These are phyloP conservation scores for Rutstroemia sp. DNA, from an alignment of 2,329 filamentous ascomycete genomes.

Conservation along the genomic window DNA sequence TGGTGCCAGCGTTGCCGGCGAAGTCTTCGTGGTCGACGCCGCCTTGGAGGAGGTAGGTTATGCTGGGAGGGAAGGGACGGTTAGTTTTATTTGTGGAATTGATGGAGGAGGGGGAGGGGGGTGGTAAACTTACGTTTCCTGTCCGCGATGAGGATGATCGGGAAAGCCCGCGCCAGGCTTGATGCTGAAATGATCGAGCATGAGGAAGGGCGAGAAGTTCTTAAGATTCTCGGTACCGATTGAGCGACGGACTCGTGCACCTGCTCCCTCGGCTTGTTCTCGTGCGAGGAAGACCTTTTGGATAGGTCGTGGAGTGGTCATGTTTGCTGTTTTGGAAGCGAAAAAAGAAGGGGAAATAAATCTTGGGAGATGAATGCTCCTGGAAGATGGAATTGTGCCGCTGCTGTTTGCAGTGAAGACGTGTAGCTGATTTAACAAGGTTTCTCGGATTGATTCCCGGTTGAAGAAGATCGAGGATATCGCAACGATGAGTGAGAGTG, in stretches of 20 bases:
- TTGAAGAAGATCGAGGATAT: slow-evolving; percentile 22
- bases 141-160: slow-evolving; percentile 60
- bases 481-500: slow-evolving; percentile 24
- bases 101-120: too few relatives aligned
- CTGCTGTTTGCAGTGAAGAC: slow-evolving; percentile 13
- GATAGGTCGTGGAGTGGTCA: slow-evolving; percentile 68
- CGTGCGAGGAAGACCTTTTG: slow-evolving; percentile 75
- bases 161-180: slow-evolving; percentile 79
- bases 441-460: slow-evolving; percentile 18
- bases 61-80: slow-evolving; percentile 30
- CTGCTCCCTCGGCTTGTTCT: slow-evolving; percentile 82
- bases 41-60: slow-evolving; percentile 83
- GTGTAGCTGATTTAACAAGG: slow-evolving; percentile 14
- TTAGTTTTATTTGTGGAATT: not conserved
- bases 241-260: slow-evolving; percentile 77
- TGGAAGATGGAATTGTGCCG: not conserved
- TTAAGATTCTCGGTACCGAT: slow-evolving; percentile 77
- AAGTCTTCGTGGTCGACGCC: slow-evolving; percentile 91
- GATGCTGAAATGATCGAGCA: slow-evolving; percentile 90
- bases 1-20: slow-evolving; percentile 74
- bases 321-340: slow-evolving; percentile 34
- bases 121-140: slow-evolving; percentile 36
- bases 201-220: slow-evolving; percentile 87
- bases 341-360: slow-evolving; percentile 17
- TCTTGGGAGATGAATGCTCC: slow-evolving; percentile 13